Conservation (phyloP, 2,329 filamentous ascomycete species). For the Diaporthe helianthi region DNA sequence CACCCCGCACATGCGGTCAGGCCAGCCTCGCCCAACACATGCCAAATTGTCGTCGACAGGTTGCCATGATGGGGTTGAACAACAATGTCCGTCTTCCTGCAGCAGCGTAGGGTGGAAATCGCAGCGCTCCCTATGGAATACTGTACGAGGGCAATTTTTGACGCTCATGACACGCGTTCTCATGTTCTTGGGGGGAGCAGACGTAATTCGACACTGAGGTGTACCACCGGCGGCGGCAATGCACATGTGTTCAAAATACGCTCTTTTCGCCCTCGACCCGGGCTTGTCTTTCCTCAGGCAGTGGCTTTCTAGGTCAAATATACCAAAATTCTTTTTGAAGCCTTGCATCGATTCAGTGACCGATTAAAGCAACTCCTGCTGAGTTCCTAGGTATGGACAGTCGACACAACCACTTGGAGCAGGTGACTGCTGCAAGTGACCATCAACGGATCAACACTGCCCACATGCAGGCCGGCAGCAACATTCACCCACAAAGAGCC, state of each 20-base stretch:
- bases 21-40: slow-evolving; percentile 6
- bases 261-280: neutral
- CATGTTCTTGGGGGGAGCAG: neutral
- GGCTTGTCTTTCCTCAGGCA: neutral
- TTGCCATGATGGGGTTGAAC: slow-evolving; percentile 6
- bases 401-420: neutral
- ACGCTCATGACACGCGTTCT: slow-evolving; percentile 5
- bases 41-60: neutral
- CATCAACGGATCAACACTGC: neutral
- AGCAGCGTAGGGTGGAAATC: slow-evolving; percentile 13
- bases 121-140: slow-evolving; percentile 1
- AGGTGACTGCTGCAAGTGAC: neutral
- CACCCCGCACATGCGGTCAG: neutral
- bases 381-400: neutral
- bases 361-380: neutral
- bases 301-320: neutral
- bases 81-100: slow-evolving; percentile 8
- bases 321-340: neutral
- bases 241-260: slow-evolving; percentile 1
- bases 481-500: neutral
- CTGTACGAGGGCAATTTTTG: neutral
- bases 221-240: neutral
- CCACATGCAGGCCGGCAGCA: too few relatives aligned
- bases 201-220: neutral
- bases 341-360: neutral